Conservation (phyloP, 2,329 filamentous ascomycete species). For the Leptographium lundbergii region DNA sequence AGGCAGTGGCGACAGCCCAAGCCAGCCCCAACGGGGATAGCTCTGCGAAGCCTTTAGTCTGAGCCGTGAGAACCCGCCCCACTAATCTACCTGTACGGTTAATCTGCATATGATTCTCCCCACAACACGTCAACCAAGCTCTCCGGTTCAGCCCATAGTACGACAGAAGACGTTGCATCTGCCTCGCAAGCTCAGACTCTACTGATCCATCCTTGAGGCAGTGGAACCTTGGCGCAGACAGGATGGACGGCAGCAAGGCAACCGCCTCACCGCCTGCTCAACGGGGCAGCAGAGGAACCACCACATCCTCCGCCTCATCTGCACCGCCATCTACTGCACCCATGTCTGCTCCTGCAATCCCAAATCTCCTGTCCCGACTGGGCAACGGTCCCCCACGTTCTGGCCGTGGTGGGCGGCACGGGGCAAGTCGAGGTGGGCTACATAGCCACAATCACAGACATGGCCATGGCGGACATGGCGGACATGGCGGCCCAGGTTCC, state of each 20-base stretch:
- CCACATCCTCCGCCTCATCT: not conserved
- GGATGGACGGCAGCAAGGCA: not conserved
- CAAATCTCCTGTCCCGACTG: slow-evolving; percentile 56
- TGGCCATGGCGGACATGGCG: not conserved
- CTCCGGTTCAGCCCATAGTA: not conserved
- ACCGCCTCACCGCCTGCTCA: not conserved
- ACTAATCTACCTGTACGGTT: not conserved
- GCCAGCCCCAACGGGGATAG: not conserved
- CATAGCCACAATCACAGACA: slow-evolving; percentile 8
- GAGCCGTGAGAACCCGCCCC: not conserved
- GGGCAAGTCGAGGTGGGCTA: slow-evolving; percentile 5
- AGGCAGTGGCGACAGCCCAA: not conserved
- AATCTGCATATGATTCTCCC: not conserved
- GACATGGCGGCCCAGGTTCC: slow-evolving; percentile 21
- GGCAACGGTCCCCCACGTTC: slow-evolving; percentile 16
- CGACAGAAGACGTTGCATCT: not conserved
- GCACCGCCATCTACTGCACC: not conserved
- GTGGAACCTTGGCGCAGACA: not conserved
- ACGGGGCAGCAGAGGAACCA: not conserved
- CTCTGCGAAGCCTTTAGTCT: not conserved
- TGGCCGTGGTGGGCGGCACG: slow-evolving; percentile 23
- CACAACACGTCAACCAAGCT: not conserved
- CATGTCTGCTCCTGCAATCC: slow-evolving; percentile 66
- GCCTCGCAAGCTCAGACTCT: not conserved
- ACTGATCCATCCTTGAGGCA: not conserved